A percentile compares a stretch with the other conserved stretches of the same genome.
Conservation (phyloP, 1,139 yeast genomes). For the Pichia sp. region DNA sequence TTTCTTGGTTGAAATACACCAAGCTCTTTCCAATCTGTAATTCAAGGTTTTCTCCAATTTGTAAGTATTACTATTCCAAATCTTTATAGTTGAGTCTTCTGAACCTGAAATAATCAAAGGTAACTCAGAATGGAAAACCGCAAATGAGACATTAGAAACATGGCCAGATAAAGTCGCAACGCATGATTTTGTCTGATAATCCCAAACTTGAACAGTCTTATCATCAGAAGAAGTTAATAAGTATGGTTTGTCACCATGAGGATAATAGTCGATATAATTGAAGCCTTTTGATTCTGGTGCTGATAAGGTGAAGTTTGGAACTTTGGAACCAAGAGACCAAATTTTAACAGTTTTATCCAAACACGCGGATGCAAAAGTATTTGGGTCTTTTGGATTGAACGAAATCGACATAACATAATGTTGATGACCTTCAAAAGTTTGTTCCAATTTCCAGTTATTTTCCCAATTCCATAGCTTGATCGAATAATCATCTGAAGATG, state of each 20-base stretch:
- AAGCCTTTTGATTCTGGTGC: slow-evolving; percentile 94
- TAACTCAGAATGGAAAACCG: slow-evolving; percentile 92
- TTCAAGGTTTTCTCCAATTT: slow-evolving; percentile 85
- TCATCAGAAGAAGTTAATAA: slow-evolving; percentile 91
- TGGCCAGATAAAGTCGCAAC: slow-evolving; percentile 95
- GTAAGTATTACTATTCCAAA: slow-evolving; percentile 76
- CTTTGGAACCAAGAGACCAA: slow-evolving; percentile 89
- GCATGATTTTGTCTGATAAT: slow-evolving; percentile 92
- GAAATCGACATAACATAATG: slow-evolving; percentile 93
- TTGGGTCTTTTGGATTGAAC: slow-evolving; percentile 95
- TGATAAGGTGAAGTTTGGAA: slow-evolving; percentile 82
- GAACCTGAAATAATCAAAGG: slow-evolving; percentile 83
- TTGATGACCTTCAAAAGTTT: slow-evolving; percentile 89
- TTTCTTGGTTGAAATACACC: slow-evolving; percentile 84
- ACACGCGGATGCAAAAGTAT: slow-evolving; percentile 95
- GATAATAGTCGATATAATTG: slow-evolving; percentile 93
- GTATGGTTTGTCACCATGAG: slow-evolving; percentile 95
- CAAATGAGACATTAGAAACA: slow-evolving; percentile 88
- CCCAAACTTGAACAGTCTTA: slow-evolving; percentile 88
- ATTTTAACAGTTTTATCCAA: slow-evolving; percentile 93
- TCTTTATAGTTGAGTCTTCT: slow-evolving; percentile 71
- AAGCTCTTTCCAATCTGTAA: slow-evolving; percentile 88
- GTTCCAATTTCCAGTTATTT: slow-evolving; percentile 81
- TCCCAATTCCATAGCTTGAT: slow-evolving; percentile 98
- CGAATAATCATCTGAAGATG: slow-evolving; percentile 88